Percentiles rank a stretch among this genome's conserved stretches.
phyloP scores from a whole-genome alignment of 1,139 yeast genomes.

The Pichia sp. region DNA sequence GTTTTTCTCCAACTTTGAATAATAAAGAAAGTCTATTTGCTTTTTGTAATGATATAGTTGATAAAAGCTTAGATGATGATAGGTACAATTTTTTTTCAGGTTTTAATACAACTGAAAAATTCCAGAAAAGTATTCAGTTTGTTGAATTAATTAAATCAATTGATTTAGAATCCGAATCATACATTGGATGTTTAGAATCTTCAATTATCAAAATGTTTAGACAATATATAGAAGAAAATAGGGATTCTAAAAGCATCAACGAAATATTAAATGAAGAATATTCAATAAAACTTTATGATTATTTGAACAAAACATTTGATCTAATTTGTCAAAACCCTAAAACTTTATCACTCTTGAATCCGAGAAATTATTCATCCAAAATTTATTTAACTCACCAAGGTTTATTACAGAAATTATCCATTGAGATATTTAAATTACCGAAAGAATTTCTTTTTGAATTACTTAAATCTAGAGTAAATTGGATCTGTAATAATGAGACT shows the following conservation, averaged over 20 bases:
- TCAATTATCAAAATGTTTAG: not conserved
- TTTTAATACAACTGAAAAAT: not conserved
- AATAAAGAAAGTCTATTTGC: slow-evolving; percentile 8
- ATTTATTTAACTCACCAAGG: slow-evolving; percentile 11
- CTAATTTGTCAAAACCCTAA: slow-evolving; percentile 8
- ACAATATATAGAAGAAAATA: not conserved
- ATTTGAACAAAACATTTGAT: slow-evolving; percentile 11
- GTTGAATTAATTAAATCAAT: slow-evolving; percentile 3
- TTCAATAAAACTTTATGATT: slow-evolving; percentile 52
- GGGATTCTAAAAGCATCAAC: not conserved
- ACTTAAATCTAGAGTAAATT: slow-evolving; percentile 3
- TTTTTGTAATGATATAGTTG: slow-evolving; percentile 2
- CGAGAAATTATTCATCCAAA: slow-evolving; percentile 13
- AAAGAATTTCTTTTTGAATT: not conserved
- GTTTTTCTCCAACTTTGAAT: slow-evolving; percentile 8
- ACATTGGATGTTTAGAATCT: slow-evolving; percentile 1
- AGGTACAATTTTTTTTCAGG: not conserved
- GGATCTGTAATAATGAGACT: slow-evolving; percentile 7
- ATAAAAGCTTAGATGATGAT: not conserved
- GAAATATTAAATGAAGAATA: not conserved
- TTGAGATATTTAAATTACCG: slow-evolving; percentile 5
- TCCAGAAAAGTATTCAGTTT: slow-evolving; percentile 4
- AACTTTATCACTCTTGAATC: slow-evolving; percentile 10
- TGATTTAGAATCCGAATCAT: slow-evolving; percentile 2
- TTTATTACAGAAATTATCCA: slow-evolving; percentile 7